Base-by-base conservation (phyloP, 176 grass and related monocot species). In the Cocos nucifera region DNA sequence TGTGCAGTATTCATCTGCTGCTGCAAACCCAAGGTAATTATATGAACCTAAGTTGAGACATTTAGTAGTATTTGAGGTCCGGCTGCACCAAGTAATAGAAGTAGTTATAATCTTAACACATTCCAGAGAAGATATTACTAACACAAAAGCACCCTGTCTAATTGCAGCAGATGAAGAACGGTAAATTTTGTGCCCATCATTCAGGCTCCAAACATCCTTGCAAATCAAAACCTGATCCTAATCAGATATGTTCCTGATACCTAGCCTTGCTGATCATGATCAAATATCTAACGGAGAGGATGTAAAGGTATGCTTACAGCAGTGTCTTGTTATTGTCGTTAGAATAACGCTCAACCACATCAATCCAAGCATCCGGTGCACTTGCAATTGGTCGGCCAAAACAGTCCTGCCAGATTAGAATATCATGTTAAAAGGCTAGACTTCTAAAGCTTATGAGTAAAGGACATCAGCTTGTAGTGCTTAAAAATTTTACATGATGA, bases 11-110 rank as follows among this genome's bases (percentile, higher is more conserved):
- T 93, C 88, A 87, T 93, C 88, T 56, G 80, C 80, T 54, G 88
- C 83, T 19, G 88, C 88, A 84, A 93, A 93, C 10, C 88, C 88
- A 65, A 93, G 88, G 73, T 93, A 93, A 63, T 93, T 93, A 62
- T 93, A 93, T 15, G 88, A 93, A 44, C 88, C 83, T 32, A 93
- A 48, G 61, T 93, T 93, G 65, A 93, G 73, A 84, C 83, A 93
- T 74, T 69, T 93, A 0, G 67, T 56, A 23, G 80, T 87, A 80
- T 84, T 93, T 17, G 80, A 64, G 23, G 83, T 93, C 19, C 77
- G 44, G 21, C 83, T 93, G 70, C 16, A 75, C 30, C 2, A 71
- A 57, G 58, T 58, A 57, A 22, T 63, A 17, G 19, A 58, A 18
- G 4, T 4, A 49, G 4, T 48, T 50, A 22, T 14, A 27, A 20